Percentiles rank a stretch among this genome's conserved stretches.
These are phyloP conservation scores for Argentina anserina DNA, from an alignment of 306 rosid genomes.

Conservation along the genomic window DNA sequence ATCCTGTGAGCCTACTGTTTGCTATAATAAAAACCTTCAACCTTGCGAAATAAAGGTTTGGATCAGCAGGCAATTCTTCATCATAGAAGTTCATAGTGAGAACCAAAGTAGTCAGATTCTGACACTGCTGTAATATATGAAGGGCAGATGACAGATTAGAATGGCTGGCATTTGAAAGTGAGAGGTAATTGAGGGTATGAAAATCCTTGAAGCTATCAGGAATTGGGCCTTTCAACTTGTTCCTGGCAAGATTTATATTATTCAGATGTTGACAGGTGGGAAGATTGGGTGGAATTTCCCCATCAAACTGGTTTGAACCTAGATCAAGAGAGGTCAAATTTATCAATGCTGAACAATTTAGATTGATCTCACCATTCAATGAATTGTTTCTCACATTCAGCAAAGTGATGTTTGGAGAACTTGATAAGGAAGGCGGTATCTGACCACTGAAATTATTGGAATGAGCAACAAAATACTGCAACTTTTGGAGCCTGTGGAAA, in stretches of 20 bases:
- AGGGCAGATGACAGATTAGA: conserved; percentile 38
- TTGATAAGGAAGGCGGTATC: conserved; percentile 38
- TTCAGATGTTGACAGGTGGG: conserved; percentile 41
- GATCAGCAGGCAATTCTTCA: conserved; percentile 40
- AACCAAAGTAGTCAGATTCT: conserved; percentile 46
- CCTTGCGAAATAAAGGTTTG: conserved; percentile 28
- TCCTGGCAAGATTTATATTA: conserved; percentile 39
- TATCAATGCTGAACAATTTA: conserved; percentile 40
- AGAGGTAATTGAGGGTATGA: conserved; percentile 34
- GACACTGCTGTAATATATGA: conserved; percentile 35
- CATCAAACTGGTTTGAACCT: conserved; percentile 40
- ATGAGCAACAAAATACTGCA: conserved; percentile 30
- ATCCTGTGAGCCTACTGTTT: conserved; percentile 44
- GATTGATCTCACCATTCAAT: conserved; percentile 29
- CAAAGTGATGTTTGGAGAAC: conserved; percentile 23
- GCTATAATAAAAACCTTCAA: conserved; percentile 43
- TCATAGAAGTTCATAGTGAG: conserved; percentile 42
- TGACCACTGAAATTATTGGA: conserved; percentile 34
- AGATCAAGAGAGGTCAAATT: conserved; percentile 42
- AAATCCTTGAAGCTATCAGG: conserved; percentile 47
- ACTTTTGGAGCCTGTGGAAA: conserved; percentile 14
- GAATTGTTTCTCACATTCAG: conserved; percentile 52
- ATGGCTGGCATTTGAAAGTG: conserved; percentile 39
- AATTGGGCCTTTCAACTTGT: conserved; percentile 33
- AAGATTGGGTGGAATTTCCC: conserved; percentile 38